These are phyloP conservation scores for Phalaenopsis hybrid DNA, from an alignment of 116 monocot genomes.

Conservation along the genomic window DNA sequence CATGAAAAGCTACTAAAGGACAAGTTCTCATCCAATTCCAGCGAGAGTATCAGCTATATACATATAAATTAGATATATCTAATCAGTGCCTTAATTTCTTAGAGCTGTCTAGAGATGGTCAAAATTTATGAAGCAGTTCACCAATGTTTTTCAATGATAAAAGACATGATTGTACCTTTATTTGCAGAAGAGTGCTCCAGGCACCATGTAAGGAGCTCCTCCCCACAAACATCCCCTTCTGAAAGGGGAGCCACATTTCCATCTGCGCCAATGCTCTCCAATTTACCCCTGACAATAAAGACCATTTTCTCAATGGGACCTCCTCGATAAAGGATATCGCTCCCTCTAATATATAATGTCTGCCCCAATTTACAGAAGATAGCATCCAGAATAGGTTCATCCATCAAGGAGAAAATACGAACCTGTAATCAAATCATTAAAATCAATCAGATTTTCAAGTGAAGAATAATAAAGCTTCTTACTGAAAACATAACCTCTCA, in stretches of 20 bases:
- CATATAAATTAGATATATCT: no score
- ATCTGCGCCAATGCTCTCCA: slow-evolving; percentile 59
- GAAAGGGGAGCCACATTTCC: slow-evolving; percentile 43
- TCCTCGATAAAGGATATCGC: slow-evolving; percentile 46
- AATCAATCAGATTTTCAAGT: not conserved
- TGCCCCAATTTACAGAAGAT: slow-evolving; percentile 64
- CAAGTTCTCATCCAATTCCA: no score
- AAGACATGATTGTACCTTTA: slow-evolving; percentile 34
- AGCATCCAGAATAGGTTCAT: slow-evolving; percentile 70
- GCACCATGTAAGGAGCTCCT: slow-evolving; percentile 89
- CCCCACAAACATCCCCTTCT: slow-evolving; percentile 90
- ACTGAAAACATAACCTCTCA: not conserved
- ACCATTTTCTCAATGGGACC: slow-evolving; percentile 86
- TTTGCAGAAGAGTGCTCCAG: slow-evolving; percentile 59
- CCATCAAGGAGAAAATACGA: slow-evolving; percentile 53
- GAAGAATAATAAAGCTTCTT: not conserved
- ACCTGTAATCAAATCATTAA: slow-evolving; percentile 9
- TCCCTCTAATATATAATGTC: slow-evolving; percentile 63
- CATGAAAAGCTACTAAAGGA: no score
- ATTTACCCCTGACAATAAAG: slow-evolving; percentile 81
- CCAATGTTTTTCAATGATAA: not conserved
- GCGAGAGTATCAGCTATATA: no score
- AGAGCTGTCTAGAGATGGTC: no score
- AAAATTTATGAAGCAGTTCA: not conserved
- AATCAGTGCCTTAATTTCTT: no score